Base-by-base conservation (phyloP, 1,284 basidiomycete genomes). In the Leccinum griseonigrum region DNA sequence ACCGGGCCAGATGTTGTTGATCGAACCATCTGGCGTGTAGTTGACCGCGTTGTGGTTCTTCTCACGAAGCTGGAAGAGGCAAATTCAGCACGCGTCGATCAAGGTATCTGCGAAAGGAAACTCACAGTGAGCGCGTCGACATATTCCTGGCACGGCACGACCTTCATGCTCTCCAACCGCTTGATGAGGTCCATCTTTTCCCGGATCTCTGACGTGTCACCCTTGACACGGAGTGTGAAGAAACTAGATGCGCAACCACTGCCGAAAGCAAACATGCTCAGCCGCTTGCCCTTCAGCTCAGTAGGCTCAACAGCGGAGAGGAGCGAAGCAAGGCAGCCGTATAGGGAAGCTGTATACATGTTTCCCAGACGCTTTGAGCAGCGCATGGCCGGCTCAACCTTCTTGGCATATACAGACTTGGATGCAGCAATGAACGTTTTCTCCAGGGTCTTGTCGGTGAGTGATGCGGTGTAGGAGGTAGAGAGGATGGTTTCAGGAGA, bases 271-370 rank as follows among this genome's bases (percentile, higher is more conserved):
- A 95, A 99, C 83, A 98, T 83, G 68, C 88, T 90, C 73, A 97
- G 82, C 43, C 93, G 86, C 83, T 95, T 96, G 77, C 86, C 89
- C 69, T 82, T 75, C 61, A 95, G 78, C 64, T 87, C 80, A 16
- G 82, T 77, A 8, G 91, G 86, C 67, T 86, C 84, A 51, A 91
- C 84, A 52, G 82, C 82, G 58, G 91, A 84, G 54, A 97, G 73
- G 38, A 97, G 80, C 14, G 90, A 93, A 38, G 95, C 92, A 63
- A 99, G 86, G 67, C 94, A 95, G 60, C 94, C 95, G 75, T 97
- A 98, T 31, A 99, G 83, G 52, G 94, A 96, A n/a, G 91, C 97
- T 26, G 97, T 96, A 85, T 99, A 98, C 92, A 97, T 97, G 87
- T 99, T 98, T 16, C 97, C 97, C 72, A 95, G 87, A 59, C 93